Evolutionary conservation across 1,139 yeast genomes (phyloP).

Genomic region (Diutina mesorugosa): DNA sequence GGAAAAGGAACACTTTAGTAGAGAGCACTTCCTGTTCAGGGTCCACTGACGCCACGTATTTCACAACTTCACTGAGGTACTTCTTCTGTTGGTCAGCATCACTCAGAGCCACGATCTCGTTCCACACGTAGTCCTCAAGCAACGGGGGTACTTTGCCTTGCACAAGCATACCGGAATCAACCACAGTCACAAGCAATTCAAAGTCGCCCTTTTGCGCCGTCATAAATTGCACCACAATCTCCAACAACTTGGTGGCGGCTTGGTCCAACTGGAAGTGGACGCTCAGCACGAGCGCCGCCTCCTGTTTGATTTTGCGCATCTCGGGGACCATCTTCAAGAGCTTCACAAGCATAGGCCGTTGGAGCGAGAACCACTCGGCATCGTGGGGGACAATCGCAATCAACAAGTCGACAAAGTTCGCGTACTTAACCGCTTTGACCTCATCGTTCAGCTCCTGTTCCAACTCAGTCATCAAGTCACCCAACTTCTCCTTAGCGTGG

Average conservation of each 20-base stretch:
- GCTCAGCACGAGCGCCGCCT: constrained; percentile 36
- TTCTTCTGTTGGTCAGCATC: constrained; percentile 34
- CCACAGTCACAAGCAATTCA: constrained; percentile 30
- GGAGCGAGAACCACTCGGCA: constrained; percentile 46
- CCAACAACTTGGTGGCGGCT: constrained; percentile 51
- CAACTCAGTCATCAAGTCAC: constrained; percentile 21
- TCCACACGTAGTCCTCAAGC: constrained; percentile 47
- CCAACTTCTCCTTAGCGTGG: constrained; percentile 40
- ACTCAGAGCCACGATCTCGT: constrained; percentile 37
- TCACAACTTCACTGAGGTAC: constrained; percentile 41
- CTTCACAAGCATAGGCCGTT: constrained; percentile 34
- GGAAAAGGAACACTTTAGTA: constrained; percentile 52
- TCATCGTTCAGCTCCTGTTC: constrained; percentile 37
- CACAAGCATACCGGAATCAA: constrained; percentile 35
- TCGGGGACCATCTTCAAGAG: constrained; percentile 33
- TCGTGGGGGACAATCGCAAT: constrained; percentile 41
- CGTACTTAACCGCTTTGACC: constrained; percentile 46
- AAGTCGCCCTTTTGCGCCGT: constrained; percentile 16
- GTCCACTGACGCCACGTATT: constrained; percentile 24
- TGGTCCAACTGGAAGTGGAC: constrained; percentile 66
- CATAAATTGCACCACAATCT: constrained; percentile 37
- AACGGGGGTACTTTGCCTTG: constrained; percentile 33
- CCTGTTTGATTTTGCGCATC: constrained; percentile 24
- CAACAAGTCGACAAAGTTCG: constrained; percentile 60
- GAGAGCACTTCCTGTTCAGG: constrained; percentile 20